These are phyloP conservation scores for Macrocystidia cucumis DNA, from an alignment of 1,284 basidiomycete genomes.

Conservation along the genomic window DNA sequence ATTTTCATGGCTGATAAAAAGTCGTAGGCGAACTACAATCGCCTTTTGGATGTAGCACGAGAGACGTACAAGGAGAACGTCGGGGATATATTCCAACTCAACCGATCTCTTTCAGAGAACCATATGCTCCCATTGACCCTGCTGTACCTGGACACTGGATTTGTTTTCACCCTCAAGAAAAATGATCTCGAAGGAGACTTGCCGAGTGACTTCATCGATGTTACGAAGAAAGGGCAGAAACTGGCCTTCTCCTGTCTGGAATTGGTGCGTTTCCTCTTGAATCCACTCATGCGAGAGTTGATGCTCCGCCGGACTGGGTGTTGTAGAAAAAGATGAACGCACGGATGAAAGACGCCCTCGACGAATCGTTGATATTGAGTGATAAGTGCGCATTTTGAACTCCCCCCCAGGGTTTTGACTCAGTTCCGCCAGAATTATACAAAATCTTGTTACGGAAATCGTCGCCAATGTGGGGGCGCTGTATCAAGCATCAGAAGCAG, in stretches of 20 bases:
- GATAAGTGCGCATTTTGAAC: conserved; percentile 38
- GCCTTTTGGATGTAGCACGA: conserved; percentile 85
- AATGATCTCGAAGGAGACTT: conserved; percentile 53
- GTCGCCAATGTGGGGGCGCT: conserved; percentile 63
- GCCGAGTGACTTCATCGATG: conserved; percentile 67
- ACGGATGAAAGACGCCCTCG: conserved; percentile 75
- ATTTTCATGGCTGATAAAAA: conserved; percentile 1
- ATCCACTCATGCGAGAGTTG: neutral
- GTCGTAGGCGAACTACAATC: conserved; percentile 64
- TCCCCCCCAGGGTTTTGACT: neutral
- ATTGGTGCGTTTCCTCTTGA: conserved; percentile 43
- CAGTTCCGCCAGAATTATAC: conserved; percentile 50
- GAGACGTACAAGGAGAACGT: conserved; percentile 90
- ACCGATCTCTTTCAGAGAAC: conserved; percentile 46
- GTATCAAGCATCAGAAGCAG: conserved; percentile 88
- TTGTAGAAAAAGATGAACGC: conserved; percentile 77
- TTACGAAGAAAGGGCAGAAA: conserved; percentile 57
- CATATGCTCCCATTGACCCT: conserved; percentile 59
- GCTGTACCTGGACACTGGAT: conserved; percentile 65
- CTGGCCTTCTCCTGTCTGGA: conserved; percentile 77
- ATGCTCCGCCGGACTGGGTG: neutral
- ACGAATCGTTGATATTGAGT: conserved; percentile 78
- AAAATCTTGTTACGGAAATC: conserved; percentile 60
- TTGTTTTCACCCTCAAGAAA: conserved; percentile 65
- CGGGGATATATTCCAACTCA: conserved; percentile 72